phyloP scores from a whole-genome alignment of 345 rosid genomes.

The Theobroma cacao region DNA sequence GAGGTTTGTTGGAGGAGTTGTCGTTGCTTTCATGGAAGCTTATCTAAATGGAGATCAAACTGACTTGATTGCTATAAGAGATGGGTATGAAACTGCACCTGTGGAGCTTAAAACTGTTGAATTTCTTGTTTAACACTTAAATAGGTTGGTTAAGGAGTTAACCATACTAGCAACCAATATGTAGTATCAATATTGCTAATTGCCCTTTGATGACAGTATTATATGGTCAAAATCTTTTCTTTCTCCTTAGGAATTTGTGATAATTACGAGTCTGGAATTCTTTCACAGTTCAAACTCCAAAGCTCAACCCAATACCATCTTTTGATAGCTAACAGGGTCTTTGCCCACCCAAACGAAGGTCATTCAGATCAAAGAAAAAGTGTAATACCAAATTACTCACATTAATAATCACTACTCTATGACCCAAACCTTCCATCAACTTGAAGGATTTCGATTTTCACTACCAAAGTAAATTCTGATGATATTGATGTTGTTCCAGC shows the following conservation, averaged over 20 bases:
- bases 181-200: background rate
- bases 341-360: too few relatives aligned
- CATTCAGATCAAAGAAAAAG: too few relatives aligned
- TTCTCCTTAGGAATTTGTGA: background rate
- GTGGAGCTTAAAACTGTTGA: conserved; percentile 49
- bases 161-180: background rate
- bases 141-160: background rate
- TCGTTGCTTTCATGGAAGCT: conserved; percentile 71
- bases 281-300: background rate
- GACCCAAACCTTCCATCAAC: too few relatives aligned
- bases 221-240: background rate
- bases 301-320: too few relatives aligned
- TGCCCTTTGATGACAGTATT: background rate
- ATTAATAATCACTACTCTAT: too few relatives aligned
- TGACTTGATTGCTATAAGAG: conserved; percentile 49
- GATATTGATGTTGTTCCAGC: too few relatives aligned
- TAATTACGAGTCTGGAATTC: too few relatives aligned
- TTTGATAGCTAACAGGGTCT: too few relatives aligned
- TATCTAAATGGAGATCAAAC: conserved; percentile 46
- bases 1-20: conserved; percentile 60
- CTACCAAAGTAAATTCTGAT: too few relatives aligned
- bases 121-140: conserved; percentile 7
- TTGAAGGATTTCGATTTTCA: too few relatives aligned
- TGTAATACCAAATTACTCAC: too few relatives aligned
- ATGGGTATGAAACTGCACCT: conserved; percentile 48